Evolutionary conservation across 495 filamentous ascomycete genomes (phyloP).

Genomic region (Aspergillus heteromorphus): DNA sequence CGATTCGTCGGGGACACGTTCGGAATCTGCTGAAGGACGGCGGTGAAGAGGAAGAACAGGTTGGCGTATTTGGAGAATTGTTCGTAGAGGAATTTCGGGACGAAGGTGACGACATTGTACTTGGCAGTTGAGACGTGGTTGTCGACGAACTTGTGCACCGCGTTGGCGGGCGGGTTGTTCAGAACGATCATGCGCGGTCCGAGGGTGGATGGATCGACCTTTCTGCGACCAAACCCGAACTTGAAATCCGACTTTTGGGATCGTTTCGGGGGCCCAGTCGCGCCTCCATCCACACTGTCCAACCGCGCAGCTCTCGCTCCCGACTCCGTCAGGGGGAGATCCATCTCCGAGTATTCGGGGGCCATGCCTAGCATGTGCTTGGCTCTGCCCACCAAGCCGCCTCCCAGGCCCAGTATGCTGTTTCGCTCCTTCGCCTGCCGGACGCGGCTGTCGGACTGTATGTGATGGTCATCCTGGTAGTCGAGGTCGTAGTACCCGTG

Average conservation of each 20-base stretch:
- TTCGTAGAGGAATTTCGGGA: constrained; percentile 97
- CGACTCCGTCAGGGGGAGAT: constrained; percentile 84
- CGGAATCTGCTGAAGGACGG: constrained; percentile 91
- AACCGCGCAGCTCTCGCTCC: constrained; percentile 46
- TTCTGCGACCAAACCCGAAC: constrained; percentile 86
- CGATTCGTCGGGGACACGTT: constrained; percentile 88
- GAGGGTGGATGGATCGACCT: constrained; percentile 80
- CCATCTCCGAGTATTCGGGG: constrained; percentile 95
- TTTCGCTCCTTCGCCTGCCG: constrained; percentile 70
- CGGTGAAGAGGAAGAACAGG: constrained; percentile 98
- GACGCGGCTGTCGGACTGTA: constrained; percentile 44
- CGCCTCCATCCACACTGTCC: constrained; percentile 28
- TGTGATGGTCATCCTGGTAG: constrained; percentile 47
- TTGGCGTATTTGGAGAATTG: constrained; percentile 99
- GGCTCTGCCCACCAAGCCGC: constrained; percentile 76
- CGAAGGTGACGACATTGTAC: constrained; percentile 92
- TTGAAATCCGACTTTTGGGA: constrained; percentile 73
- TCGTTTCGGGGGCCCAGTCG: constrained; percentile 46
- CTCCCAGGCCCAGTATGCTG: constrained; percentile 79
- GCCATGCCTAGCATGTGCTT: constrained; percentile 91
- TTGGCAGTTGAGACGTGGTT: constrained; percentile 98
- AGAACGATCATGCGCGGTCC: constrained; percentile 92
- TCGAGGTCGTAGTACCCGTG: constrained; percentile 55
- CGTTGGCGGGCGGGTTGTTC: constrained; percentile 95
- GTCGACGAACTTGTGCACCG: constrained; percentile 80